A percentile compares a stretch with the other conserved stretches of the same genome.
Evolutionary conservation across 805 yeast species (phyloP).

Genomic region (Starmera amethionina): DNA sequence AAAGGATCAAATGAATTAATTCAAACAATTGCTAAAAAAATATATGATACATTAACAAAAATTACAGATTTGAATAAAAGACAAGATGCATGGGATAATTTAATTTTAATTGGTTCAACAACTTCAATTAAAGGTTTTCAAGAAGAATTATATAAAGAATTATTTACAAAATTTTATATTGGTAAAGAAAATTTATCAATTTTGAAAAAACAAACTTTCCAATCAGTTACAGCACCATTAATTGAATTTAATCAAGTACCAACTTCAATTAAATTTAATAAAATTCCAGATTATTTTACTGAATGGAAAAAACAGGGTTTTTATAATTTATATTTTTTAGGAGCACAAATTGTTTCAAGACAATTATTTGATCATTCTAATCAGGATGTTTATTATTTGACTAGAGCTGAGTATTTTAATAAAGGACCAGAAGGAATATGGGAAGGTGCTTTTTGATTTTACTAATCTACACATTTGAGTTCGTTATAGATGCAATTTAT

Average conservation of each 20-base stretch:
- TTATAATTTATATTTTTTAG: constrained; percentile 71
- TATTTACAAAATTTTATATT: constrained; percentile 47
- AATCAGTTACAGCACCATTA: constrained; percentile 12
- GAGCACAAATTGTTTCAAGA: constrained; percentile 81
- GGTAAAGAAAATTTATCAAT: constrained; percentile 11
- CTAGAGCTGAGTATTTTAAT: constrained; percentile 62
- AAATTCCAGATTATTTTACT: constrained; percentile 85
- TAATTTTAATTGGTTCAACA: constrained; percentile 74
- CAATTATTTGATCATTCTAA: constrained; percentile 63
- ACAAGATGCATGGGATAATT: constrained; percentile 78
- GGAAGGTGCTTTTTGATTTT: constrained; percentile 39
- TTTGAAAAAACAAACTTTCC: constrained; percentile 19
- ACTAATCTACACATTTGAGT: too few relatives aligned
- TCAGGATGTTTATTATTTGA: constrained; percentile 55
- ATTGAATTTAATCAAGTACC: constrained; percentile 60
- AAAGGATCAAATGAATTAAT: constrained; percentile 64
- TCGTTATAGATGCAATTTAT: too few relatives aligned
- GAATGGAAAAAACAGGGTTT: constrained; percentile 84
- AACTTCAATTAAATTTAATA: constrained; percentile 53
- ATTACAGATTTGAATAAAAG: constrained; percentile 62
- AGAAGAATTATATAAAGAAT: constrained; percentile 52
- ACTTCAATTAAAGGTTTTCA: constrained; percentile 65
- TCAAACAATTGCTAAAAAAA: constrained; percentile 38
- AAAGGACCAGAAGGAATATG: constrained; percentile 78
- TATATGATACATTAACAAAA: constrained; percentile 41